Conservation (phyloP, 2,329 filamentous ascomycete species). For the Aspergillus aculeatinus region DNA sequence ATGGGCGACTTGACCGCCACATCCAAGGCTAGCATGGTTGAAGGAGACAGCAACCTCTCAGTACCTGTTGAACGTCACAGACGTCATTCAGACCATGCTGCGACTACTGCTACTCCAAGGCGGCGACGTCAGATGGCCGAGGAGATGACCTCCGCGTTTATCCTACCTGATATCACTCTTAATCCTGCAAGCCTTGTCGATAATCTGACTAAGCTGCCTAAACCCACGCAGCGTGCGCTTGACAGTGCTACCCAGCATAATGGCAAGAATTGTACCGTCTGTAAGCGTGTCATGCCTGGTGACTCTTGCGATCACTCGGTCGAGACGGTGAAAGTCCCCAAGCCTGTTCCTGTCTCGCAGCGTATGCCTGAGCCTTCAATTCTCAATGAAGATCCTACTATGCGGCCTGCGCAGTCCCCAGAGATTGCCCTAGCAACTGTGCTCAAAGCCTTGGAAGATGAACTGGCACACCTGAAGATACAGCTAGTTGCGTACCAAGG, state of each 20-base stretch:
- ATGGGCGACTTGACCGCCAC: conserved; percentile 35
- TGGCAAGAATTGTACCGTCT: conserved; percentile 57
- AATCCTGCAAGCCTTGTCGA: conserved; percentile 29
- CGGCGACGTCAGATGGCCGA: conserved; percentile 50
- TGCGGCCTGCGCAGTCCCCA: conserved; percentile 65
- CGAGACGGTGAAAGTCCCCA: conserved; percentile 46
- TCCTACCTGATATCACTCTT: conserved; percentile 63
- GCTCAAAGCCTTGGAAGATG: conserved; percentile 77
- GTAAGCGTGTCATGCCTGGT: conserved; percentile 45
- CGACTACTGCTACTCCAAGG: conserved; percentile 50
- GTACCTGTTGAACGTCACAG: conserved; percentile 33
- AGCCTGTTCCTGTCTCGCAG: conserved; percentile 51
- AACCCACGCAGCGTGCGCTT: conserved; percentile 42
- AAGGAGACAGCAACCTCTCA: conserved; percentile 31
- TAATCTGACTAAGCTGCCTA: conserved; percentile 36
- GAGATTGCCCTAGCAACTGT: conserved; percentile 75
- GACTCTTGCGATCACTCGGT: conserved; percentile 35
- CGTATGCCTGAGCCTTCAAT: conserved; percentile 44
- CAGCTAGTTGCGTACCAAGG: conserved; percentile 63
- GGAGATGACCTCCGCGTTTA: conserved; percentile 65
- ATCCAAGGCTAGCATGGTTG: conserved; percentile 27
- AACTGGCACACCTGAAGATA: conserved; percentile 72
- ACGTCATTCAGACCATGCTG: conserved; percentile 47
- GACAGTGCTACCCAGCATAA: conserved; percentile 50
- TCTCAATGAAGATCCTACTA: conserved; percentile 58